Conservation (phyloP, 1,284 basidiomycete species). For the Sporisorium graminicola region DNA sequence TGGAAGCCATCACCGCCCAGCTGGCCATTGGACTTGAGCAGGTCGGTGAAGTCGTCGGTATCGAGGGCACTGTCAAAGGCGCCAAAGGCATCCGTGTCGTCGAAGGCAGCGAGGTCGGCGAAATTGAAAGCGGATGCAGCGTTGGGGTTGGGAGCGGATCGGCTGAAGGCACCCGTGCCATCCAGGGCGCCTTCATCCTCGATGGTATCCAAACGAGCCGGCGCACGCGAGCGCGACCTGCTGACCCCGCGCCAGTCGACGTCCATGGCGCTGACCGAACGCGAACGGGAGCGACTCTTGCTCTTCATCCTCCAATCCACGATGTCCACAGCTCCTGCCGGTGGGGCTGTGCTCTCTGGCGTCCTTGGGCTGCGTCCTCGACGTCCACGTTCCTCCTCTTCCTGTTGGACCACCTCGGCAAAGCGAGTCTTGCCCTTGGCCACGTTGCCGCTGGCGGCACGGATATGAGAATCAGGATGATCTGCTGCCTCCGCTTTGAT, state of each 20-base stretch:
- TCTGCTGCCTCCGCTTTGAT: conserved; percentile 24
- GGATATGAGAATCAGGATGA: conserved; percentile 2
- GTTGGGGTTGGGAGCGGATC: conserved; percentile 48
- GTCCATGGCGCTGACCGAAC: conserved; percentile 79
- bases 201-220: conserved; percentile 68
- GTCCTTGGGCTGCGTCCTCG: conserved; percentile 58
- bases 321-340: conserved; percentile 50
- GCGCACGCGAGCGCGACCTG: conserved; percentile 89
- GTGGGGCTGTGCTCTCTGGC: conserved; percentile 55
- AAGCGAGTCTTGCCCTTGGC: conserved; percentile 72
- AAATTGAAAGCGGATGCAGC: conserved; percentile 44
- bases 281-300: conserved; percentile 71
- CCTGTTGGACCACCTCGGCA: conserved; percentile 69
- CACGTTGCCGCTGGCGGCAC: conserved; percentile 3
- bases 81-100: conserved; percentile 37
- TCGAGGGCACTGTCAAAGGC: conserved; percentile 49
- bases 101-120: conserved; percentile 50
- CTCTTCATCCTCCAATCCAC: conserved; percentile 69
- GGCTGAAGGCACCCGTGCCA: conserved; percentile 43
- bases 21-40: conserved; percentile 28
- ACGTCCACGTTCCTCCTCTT: conserved; percentile 59
- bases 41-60: conserved; percentile 36
- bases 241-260: conserved; percentile 97
- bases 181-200: conserved; percentile 45
- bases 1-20: conserved; percentile 9